Base-by-base conservation (phyloP, 2,329 filamentous ascomycete genomes). In the Colletotrichum sp. region DNA sequence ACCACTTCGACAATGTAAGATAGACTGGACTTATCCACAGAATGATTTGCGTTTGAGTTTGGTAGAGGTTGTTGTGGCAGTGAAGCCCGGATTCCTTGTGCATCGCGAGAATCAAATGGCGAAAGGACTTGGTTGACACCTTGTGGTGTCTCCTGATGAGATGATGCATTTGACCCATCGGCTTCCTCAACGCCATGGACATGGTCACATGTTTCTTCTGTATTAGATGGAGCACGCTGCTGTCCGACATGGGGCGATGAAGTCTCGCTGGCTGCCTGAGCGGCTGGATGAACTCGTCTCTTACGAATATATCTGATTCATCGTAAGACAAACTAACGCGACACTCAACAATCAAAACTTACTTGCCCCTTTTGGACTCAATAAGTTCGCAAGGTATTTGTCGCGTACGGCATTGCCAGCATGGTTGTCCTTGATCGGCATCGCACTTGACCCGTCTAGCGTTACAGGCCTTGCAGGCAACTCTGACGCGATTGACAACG, bases 401-500 rank as follows among this genome's bases (percentile, higher is more conserved):
- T 1, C 72, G 60, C 30, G 21, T 55, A 26, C 69, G 69, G 36
- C 72, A 75, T 34, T 75, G 72, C 72, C 69, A 75, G 34, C 72
- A 75, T 18, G 72, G 72, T 6, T 71, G 49, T 13, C 59, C 60
- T 15, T 72, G 57, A 18, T 44, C 69, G 12, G 69, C 69, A 6
- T 75, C 69, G 13, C 69, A 75, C 26, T 75, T 75, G n/a, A 75
- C 69, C 26, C 72, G 60, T 30, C 72, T 55, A 7, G 62, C 69
- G 3, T 71, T 71, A 12, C 69, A 75, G 9, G 69, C 60, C 16
- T 75, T 75, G 44, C 69, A 75, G n/a, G 72, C 72, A 10, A 75
- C 52, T n/a, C 36, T 81, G 80, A 79, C 82, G 21, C 72, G 72
- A 24, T 71, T 18, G 7, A 18, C 24, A 4, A 36, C 18, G 24